phyloP scores from a whole-genome alignment of 129 eudicot genomes.

The Ambrosia artemisiifolia region DNA sequence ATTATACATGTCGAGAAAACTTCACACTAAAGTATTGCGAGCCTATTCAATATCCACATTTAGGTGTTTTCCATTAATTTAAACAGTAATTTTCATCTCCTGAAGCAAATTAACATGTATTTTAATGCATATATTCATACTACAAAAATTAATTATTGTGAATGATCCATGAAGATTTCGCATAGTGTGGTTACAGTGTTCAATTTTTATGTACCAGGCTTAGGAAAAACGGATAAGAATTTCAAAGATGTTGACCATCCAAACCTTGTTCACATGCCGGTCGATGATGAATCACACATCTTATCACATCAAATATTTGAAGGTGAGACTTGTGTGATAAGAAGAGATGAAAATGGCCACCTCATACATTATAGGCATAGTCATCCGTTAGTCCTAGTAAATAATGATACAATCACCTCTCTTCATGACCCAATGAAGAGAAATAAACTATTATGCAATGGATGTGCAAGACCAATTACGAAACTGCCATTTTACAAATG shows the following conservation, averaged over 20 bases:
- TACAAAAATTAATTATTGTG: no score
- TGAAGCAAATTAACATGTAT: no score
- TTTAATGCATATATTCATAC: no score
- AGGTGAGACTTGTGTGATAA: neutral
- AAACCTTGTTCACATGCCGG: neutral
- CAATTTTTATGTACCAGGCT: neutral
- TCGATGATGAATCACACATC: constrained; percentile 5
- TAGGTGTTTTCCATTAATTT: no score
- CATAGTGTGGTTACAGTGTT: neutral
- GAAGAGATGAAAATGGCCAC: neutral
- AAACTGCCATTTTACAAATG: constrained; percentile 6
- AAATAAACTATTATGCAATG: neutral
- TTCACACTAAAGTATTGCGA: no score
- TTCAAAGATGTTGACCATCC: constrained; percentile 1
- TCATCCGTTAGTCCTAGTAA: constrained; percentile 2
- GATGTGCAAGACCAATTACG: neutral
- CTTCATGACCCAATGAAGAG: constrained; percentile 12
- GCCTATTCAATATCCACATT: no score
- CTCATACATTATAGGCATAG: neutral
- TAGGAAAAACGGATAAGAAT: neutral
- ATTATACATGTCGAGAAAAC: no score
- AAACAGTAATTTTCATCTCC: no score
- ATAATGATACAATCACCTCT: neutral
- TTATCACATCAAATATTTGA: neutral
- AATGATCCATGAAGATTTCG: neutral